A percentile compares a stretch with the other conserved stretches of the same genome.
Evolutionary conservation across 2,329 filamentous ascomycete species (phyloP).

Genomic region (Cladophialophora immunda): DNA sequence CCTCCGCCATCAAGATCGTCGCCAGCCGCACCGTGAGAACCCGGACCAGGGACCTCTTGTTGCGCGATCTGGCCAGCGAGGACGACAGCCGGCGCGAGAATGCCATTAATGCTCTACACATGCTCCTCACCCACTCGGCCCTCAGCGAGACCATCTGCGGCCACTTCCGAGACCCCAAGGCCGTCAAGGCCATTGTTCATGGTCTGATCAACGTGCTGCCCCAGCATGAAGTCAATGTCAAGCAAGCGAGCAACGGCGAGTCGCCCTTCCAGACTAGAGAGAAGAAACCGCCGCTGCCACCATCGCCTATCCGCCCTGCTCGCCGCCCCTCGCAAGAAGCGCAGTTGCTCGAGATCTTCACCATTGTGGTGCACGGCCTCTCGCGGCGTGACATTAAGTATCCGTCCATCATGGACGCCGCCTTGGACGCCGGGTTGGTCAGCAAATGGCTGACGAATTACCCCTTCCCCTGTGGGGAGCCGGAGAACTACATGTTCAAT

Average conservation of each 20-base stretch:
- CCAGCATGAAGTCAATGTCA: constrained; percentile 23
- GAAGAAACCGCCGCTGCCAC: constrained; percentile 35
- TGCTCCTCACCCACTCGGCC: constrained; percentile 46
- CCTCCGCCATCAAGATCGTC: constrained; percentile 63
- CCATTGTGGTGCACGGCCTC: constrained; percentile 68
- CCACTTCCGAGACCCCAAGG: constrained; percentile 37
- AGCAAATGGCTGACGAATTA: constrained; percentile 79
- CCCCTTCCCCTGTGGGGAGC: constrained; percentile 68
- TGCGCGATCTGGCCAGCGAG: constrained; percentile 52
- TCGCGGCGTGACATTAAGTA: constrained; percentile 38
- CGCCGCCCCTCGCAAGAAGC: constrained; percentile 52
- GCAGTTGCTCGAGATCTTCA: constrained; percentile 62
- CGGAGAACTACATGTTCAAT: constrained; percentile 53
- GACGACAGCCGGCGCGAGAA: constrained; percentile 49
- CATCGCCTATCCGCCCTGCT: constrained; percentile 35
- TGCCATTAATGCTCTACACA: constrained; percentile 54
- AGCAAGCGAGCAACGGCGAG: neutral
- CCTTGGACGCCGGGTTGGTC: constrained; percentile 70
- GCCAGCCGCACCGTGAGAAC: constrained; percentile 55
- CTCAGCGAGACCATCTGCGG: constrained; percentile 26
- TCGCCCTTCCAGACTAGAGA: constrained; percentile 47
- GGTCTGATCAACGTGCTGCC: constrained; percentile 39
- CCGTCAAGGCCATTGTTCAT: constrained; percentile 43
- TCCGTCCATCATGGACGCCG: constrained; percentile 52
- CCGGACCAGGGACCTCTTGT: constrained; percentile 49